phyloP scores from a whole-genome alignment of 495 filamentous ascomycete species.

The Hypoxylon fragiforme region DNA sequence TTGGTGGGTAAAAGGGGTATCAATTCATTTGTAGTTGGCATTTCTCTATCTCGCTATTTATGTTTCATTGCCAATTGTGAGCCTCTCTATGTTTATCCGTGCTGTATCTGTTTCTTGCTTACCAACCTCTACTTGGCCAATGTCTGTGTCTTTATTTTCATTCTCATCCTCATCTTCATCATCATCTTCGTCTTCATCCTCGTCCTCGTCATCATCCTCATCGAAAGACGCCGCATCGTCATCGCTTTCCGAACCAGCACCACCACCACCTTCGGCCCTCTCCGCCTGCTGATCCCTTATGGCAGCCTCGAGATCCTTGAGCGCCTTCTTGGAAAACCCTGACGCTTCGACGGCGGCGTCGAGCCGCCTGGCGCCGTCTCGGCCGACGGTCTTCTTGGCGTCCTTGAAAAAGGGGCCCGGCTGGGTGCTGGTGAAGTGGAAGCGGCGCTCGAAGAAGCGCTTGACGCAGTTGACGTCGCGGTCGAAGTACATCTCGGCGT shows the following conservation, averaged over 20 bases:
- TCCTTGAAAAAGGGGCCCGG: constrained; percentile 84
- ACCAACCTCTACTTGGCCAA: not conserved
- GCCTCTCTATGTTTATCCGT: constrained; percentile 12
- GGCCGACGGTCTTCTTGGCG: constrained; percentile 72
- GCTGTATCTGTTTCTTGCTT: not conserved
- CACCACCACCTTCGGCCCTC: constrained; percentile 41
- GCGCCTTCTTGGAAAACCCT: constrained; percentile 94
- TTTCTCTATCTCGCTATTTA: constrained; percentile 3
- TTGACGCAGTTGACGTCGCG: constrained; percentile 94
- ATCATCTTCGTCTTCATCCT: constrained; percentile 9
- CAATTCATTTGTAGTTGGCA: constrained; percentile 2
- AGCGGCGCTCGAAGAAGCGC: constrained; percentile 84
- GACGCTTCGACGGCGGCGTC: constrained; percentile 91
- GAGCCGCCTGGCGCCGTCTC: constrained; percentile 66
- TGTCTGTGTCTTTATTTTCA: constrained; percentile 8
- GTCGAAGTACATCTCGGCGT: constrained; percentile 95
- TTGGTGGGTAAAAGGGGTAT: too few relatives aligned
- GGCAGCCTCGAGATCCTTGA: constrained; percentile 86
- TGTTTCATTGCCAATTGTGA: constrained; percentile 25
- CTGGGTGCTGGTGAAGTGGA: constrained; percentile 80
- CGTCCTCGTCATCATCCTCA: constrained; percentile 34
- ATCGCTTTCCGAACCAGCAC: constrained; percentile 47
- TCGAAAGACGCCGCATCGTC: constrained; percentile 37
- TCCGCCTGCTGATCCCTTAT: constrained; percentile 65
- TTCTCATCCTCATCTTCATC: constrained; percentile 14